Percentiles rank a stretch among this genome's conserved stretches.
Conservation (phyloP, 768 basidiomycete genomes). For the Amanita pseudoporphyria region DNA sequence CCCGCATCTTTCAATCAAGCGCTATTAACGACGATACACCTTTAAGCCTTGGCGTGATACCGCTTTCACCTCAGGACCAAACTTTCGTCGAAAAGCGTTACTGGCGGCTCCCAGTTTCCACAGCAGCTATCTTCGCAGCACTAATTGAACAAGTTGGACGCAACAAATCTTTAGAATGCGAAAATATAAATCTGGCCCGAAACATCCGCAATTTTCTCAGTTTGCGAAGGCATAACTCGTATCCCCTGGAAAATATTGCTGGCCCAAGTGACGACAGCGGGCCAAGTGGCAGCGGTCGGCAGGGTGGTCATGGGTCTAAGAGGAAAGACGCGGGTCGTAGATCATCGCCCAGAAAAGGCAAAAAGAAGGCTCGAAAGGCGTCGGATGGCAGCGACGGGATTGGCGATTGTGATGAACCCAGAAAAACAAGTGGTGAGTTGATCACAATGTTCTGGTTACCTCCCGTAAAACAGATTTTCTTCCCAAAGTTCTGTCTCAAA, state of each 20-base stretch:
- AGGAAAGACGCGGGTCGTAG: too few species aligned
- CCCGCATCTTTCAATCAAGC: too few species aligned
- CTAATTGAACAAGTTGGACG: slow-evolving; percentile 8
- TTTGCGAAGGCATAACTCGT: neutral
- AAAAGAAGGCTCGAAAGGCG: slow-evolving; percentile 6
- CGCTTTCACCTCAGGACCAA: slow-evolving; percentile 7
- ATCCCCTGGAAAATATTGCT: neutral
- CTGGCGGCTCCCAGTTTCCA: slow-evolving; percentile 8
- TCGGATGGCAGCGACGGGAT: neutral
- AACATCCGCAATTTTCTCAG: neutral
- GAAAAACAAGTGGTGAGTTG: slow-evolving; percentile 4
- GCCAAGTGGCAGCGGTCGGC: too few species aligned
- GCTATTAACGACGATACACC: too few species aligned
- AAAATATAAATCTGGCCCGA: slow-evolving; percentile 3
- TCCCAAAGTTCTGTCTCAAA: too few species aligned
- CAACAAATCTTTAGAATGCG: slow-evolving; percentile 4
- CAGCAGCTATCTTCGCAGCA: slow-evolving; percentile 7
- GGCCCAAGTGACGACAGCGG: slow-evolving; percentile 4
- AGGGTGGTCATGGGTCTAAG: too few species aligned
- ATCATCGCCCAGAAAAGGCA: neutral
- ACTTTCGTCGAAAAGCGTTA: slow-evolving; percentile 7
- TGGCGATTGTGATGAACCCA: slow-evolving; percentile 4
- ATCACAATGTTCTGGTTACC: slow-evolving; percentile 1
- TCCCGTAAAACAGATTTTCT: too few species aligned
- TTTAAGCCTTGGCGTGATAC: too few species aligned